Evolutionary conservation across 2,329 filamentous ascomycete species (phyloP), one percentile per base, ranked within the genome.

Genomic region (Cladosporium sp.): DNA sequence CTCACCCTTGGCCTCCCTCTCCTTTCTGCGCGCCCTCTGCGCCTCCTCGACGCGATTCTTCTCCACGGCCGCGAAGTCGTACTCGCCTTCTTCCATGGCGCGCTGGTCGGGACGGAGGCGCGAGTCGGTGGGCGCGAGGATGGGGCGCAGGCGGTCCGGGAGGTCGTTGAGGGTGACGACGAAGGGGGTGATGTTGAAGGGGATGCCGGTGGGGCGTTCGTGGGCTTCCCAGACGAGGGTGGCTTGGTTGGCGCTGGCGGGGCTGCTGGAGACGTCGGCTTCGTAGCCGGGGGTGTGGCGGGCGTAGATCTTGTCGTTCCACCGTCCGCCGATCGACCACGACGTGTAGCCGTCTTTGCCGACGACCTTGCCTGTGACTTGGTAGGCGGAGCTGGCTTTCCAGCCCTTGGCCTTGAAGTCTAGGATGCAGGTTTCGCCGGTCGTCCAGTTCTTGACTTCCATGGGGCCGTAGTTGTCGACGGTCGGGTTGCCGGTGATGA

Each of bases 381-480:
- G 86, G 69, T 91, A 96, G 1, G 92, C 91, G 47, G 88, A 95
- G 0, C 86, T 88, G 3, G 89, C 90, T 71, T 93, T 96, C 93
- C 93, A 99, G 15, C 93, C 93, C 53, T 92, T 86, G 12, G 89
- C 80, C 70, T 97, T 97, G 76, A 99, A 99, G 58, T 97, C 90
- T 1, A 99, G 74, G 4, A 85, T 73, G 58, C 88, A 92, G n/a
- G 87, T 79, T 68, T 97, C 93, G 48, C 93, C 92, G 1, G 92
- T 99, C 0, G 85, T 95, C 85, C 88, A 92, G 72, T 99, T 99
- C 75, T 90, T 96, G 69, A 99, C 85, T 67, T 96, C 90, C 89
- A 99, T 97, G 1, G 85, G 78, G 1, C 93, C 93, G 67, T 97
- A 97, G 69, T 99, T 96, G 73, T 99, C 93, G n/a, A 99, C 88